Conservation (phyloP, 306 rosid genomes). For the Lathyrus tuberosus region DNA sequence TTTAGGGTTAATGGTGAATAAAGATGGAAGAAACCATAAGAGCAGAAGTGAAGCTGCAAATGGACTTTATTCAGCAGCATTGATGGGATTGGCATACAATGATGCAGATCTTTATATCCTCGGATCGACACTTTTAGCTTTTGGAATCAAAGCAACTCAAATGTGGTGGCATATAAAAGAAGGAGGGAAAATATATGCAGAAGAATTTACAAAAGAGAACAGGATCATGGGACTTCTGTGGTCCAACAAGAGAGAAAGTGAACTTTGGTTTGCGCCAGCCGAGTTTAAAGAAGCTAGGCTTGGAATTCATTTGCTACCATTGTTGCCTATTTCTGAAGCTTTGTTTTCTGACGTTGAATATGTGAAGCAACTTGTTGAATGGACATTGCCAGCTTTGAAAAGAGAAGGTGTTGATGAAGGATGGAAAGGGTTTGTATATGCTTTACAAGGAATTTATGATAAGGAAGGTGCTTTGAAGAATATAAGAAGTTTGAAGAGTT, state of each 20-base stretch:
- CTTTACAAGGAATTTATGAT: constrained; percentile 63
- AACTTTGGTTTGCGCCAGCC: constrained; percentile 81
- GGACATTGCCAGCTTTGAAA: constrained; percentile 74
- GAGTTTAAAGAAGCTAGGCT: constrained; percentile 70
- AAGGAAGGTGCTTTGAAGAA: constrained; percentile 53
- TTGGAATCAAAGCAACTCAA: background rate
- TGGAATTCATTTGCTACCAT: constrained; percentile 77
- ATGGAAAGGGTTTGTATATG: constrained; percentile 79
- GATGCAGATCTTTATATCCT: background rate
- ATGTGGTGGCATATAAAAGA: constrained; percentile 71
- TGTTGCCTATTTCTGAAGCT: constrained; percentile 66
- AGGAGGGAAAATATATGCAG: constrained; percentile 52
- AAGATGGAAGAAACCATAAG: constrained; percentile 85
- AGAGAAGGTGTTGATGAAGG: constrained; percentile 81
- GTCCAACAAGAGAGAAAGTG: constrained; percentile 83
- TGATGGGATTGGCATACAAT: background rate
- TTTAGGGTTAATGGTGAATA: constrained; percentile 71
- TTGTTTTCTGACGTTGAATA: constrained; percentile 61
- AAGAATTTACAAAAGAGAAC: constrained; percentile 60
- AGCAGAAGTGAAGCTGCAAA: constrained; percentile 84
- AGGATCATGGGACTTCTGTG: constrained; percentile 73
- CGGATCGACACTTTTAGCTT: background rate
- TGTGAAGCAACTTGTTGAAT: constrained; percentile 70
- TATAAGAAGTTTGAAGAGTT: constrained; percentile 53
- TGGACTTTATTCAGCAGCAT: constrained; percentile 67